Evolutionary conservation across 2,329 filamentous ascomycete species (phyloP), one percentile per base, ranked within the genome.

Genomic region (Rutstroemia sp.): DNA sequence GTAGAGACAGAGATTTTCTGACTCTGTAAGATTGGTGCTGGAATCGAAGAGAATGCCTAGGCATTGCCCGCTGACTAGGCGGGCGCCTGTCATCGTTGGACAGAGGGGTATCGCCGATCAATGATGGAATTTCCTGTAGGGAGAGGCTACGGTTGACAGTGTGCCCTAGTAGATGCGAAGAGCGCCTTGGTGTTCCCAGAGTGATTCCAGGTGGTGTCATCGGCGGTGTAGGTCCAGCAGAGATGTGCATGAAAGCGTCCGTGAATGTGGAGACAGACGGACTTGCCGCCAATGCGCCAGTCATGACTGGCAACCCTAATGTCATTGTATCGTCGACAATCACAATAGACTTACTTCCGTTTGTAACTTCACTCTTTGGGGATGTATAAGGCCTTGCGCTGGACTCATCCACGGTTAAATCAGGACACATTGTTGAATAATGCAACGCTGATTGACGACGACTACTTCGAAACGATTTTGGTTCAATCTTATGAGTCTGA

Each of bases 291-390:
- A 68, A 50, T 4, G 64, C 67, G 16, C 65, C 79, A 8, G 78
- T 75, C 78, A 83, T 80, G 9, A 73, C 62, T 0, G 76, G 71
- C n/a, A 77, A 69, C 8, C 36, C 27, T 17, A 48, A 40, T 19
- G 42, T 8, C 16, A 78, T 63, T 0, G 84, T 86, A 51, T 68
- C 67, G 44, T 70, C 67, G 38, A 95, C 83, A 66, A 96, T 95
- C 55, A 96, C 79, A 62, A 96, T 95, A 0, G 90, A 95, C 67
- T 92, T 87, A 75, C 89, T 95, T n/a, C 89, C 88, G 10, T 78
- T 78, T 0, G 90, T 94, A 46, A 69, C 61, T 38, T 65, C 62
- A 27, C 66, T 68, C 10, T 59, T 48, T 19, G 59, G 57, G 25
- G 51, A 59, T 57, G 61, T 55, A 19, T 53, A 54, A 23, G 57